A percentile compares a stretch with the other conserved stretches of the same genome.
phyloP scores from a whole-genome alignment of 257 asterid species.

The Solanum sitiens region DNA sequence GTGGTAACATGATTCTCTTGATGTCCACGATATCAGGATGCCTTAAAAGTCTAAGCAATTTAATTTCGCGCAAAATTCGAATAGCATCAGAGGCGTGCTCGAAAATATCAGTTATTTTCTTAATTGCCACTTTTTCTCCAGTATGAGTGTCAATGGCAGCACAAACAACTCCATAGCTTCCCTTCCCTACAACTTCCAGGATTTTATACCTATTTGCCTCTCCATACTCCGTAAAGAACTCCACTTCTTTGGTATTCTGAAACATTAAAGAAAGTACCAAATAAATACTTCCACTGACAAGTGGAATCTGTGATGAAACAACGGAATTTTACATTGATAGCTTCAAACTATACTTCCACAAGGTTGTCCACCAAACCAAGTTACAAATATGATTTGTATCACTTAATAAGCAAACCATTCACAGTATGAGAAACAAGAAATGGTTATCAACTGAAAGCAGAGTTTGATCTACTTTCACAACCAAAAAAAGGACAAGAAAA shows the following conservation, averaged over 20 bases:
- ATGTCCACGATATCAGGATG: constrained; percentile 95
- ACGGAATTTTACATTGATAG: neutral
- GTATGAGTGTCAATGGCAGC: constrained; percentile 86
- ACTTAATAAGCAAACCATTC: neutral
- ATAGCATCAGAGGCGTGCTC: constrained; percentile 84
- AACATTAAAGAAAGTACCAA: constrained; percentile 6
- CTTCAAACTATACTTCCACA: neutral
- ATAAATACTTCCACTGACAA: neutral
- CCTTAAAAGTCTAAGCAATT: constrained; percentile 73
- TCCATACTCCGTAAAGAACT: constrained; percentile 78
- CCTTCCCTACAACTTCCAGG: constrained; percentile 79
- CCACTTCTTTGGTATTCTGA: constrained; percentile 55
- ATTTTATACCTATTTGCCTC: constrained; percentile 80
- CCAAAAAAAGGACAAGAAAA: neutral
- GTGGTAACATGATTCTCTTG: constrained; percentile 83
- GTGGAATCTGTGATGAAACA: neutral
- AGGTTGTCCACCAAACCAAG: neutral
- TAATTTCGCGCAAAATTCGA: constrained; percentile 78
- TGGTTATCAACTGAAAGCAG: neutral
- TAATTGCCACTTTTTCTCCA: constrained; percentile 84
- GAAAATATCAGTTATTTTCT: constrained; percentile 78
- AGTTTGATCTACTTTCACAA: neutral
- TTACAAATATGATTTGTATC: neutral
- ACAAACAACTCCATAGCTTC: constrained; percentile 95
- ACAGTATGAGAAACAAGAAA: neutral